phyloP scores from a whole-genome alignment of 2,329 filamentous ascomycete species.

The Apiospora hydei region DNA sequence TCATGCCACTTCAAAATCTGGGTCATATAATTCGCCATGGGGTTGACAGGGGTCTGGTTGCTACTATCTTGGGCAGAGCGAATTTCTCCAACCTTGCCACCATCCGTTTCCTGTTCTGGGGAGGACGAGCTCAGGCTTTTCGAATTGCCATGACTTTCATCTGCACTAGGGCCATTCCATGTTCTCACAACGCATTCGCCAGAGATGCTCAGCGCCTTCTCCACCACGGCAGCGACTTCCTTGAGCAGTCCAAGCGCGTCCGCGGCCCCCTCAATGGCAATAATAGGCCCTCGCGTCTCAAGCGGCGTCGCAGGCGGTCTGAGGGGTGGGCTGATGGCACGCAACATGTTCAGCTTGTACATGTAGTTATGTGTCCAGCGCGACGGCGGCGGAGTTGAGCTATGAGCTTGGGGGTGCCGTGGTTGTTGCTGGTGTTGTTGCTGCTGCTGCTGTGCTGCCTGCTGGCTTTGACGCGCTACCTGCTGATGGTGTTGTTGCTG shows the following conservation, averaged over 20 bases:
- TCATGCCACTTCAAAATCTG: slow-evolving; percentile 78
- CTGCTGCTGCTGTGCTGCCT: slow-evolving; percentile 12
- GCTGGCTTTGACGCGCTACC: slow-evolving; percentile 5
- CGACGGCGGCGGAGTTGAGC: slow-evolving; percentile 23
- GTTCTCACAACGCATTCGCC: slow-evolving; percentile 54
- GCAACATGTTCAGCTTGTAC: slow-evolving; percentile 79
- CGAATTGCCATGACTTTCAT: slow-evolving; percentile 21
- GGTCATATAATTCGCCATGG: slow-evolving; percentile 68
- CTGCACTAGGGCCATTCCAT: slow-evolving; percentile 49
- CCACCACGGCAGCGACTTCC: slow-evolving; percentile 69
- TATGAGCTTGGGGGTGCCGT: slow-evolving; percentile 25
- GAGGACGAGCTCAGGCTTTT: not conserved
- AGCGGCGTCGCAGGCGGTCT: slow-evolving; percentile 42
- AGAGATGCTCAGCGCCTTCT: slow-evolving; percentile 63
- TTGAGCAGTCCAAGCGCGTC: slow-evolving; percentile 55
- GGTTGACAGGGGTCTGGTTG: slow-evolving; percentile 42
- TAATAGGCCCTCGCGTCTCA: slow-evolving; percentile 74
- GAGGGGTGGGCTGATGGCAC: slow-evolving; percentile 77
- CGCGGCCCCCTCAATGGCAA: slow-evolving; percentile 77
- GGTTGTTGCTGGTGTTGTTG: slow-evolving; percentile 7
- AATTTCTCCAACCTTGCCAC: not conserved
- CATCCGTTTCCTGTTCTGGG: slow-evolving; percentile 26
- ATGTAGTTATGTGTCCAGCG: slow-evolving; percentile 51
- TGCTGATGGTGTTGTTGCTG: slow-evolving; percentile 8
- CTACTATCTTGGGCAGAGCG: slow-evolving; percentile 28